Percentiles rank a stretch among this genome's conserved stretches.
phyloP scores from a whole-genome alignment of 805 yeast genomes.

The Saturnispora zaruensis region DNA sequence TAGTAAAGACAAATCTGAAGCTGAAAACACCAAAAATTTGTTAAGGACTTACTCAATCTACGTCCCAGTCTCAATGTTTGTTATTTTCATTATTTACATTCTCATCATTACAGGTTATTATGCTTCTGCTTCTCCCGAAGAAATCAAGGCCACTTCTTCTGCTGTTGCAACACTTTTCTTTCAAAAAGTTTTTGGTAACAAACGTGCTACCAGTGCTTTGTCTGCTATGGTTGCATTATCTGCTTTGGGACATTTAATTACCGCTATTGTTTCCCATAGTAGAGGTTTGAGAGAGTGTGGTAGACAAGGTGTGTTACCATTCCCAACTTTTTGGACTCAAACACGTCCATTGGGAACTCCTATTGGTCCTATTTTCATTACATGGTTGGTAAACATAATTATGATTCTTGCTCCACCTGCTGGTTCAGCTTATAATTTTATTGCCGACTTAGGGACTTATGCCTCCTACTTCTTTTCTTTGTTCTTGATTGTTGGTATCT shows the following conservation, averaged over 20 bases:
- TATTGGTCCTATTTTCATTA: slow-evolving; percentile 62
- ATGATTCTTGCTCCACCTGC: slow-evolving; percentile 77
- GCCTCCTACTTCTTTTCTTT: slow-evolving; percentile 73
- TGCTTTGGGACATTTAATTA: slow-evolving; percentile 73
- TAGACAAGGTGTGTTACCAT: slow-evolving; percentile 74
- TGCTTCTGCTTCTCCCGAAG: slow-evolving; percentile 61
- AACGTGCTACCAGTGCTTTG: slow-evolving; percentile 54
- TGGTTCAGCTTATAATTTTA: slow-evolving; percentile 80
- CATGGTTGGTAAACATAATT: slow-evolving; percentile 66
- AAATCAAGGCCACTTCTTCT: slow-evolving; percentile 50
- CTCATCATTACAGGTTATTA: slow-evolving; percentile 73
- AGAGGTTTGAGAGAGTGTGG: slow-evolving; percentile 74
- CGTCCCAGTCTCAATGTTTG: slow-evolving; percentile 63
- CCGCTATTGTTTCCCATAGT: slow-evolving; percentile 80
- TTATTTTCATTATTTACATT: slow-evolving; percentile 58
- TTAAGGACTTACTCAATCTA: slow-evolving; percentile 56
- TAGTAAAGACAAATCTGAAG: slow-evolving; percentile 23
- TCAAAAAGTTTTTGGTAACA: slow-evolving; percentile 55
- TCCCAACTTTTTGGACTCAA: slow-evolving; percentile 60
- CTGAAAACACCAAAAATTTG: slow-evolving; percentile 38
- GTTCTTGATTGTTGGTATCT: slow-evolving; percentile 52
- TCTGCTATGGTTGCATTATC: slow-evolving; percentile 74
- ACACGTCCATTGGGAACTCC: slow-evolving; percentile 71
- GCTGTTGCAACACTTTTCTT: slow-evolving; percentile 73
- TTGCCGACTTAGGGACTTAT: slow-evolving; percentile 70